Evolutionary conservation across 306 rosid species (phyloP), one percentile per base, ranked within the genome.

Genomic region (Gillenia trifoliata): DNA sequence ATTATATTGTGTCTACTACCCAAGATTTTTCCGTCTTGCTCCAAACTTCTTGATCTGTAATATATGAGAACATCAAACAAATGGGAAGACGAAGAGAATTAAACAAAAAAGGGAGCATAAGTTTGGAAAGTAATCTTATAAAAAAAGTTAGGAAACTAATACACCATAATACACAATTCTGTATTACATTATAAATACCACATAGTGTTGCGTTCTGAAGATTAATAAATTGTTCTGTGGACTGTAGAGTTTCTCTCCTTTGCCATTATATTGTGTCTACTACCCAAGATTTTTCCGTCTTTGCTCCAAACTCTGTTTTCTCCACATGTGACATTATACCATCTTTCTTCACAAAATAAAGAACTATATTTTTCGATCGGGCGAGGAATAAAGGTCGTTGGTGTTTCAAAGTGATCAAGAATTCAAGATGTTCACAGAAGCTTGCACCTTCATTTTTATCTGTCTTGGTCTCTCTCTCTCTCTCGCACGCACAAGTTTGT

Each of bases 391-490:
- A 49, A 17, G 9, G 55, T 16, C 20, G 55, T 49, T 49, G 17
- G 55, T 49, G 55, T 49, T 49, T 8, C 15, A 7, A 54, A 54
- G 60, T 54, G 64, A 31, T n/a, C n/a, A n/a, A n/a, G n/a, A n/a
- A n/a, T n/a, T 54, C 92, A 90, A 83, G 75, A 54, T 45, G 82
- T 41, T 26, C 70, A 60, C 56, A 64, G 68, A 71, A 73, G 63
- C 29, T 29, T 75, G 41, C 81, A 49, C 36, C 66, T n/a, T 84
- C 82, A 59, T 83, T 83, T 50, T 82, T 65, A 81, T 85, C 2
- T 57, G 60, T 62, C 80, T 88, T 71, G 98, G 94, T 90, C 62
- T 70, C 75, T 70, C 45, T 75, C 56, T 36, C 40, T 36, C 40
- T 8, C 40, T 36, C 40, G 7, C 40, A 8, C 2, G 40, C 40